A percentile compares a stretch with the other conserved stretches of the same genome.
Conservation (phyloP, 1,139 yeast species). For the Sugiyamaella neomexicana region DNA sequence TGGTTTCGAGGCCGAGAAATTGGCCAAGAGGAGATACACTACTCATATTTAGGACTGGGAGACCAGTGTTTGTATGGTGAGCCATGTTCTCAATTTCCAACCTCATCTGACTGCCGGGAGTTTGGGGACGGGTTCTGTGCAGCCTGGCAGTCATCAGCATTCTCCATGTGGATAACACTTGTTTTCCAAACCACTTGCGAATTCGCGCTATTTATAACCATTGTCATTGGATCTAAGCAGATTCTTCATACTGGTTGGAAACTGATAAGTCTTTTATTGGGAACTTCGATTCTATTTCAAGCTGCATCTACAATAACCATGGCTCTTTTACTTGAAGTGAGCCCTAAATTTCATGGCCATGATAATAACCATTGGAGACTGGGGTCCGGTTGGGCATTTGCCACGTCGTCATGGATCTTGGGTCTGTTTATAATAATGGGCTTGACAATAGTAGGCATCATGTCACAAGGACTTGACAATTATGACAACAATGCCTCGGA, state of each 20-base stretch:
- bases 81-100: constrained; percentile 24
- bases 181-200: constrained; percentile 30
- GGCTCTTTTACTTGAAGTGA: constrained; percentile 24
- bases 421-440: constrained; percentile 22
- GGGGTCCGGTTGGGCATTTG: constrained; percentile 28
- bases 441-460: constrained; percentile 25
- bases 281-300: constrained; percentile 21
- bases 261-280: constrained; percentile 23
- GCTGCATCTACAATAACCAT: constrained; percentile 22
- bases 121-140: constrained; percentile 27
- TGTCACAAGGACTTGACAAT: constrained; percentile 24
- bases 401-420: constrained; percentile 26
- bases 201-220: constrained; percentile 18
- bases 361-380: constrained; percentile 25
- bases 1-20: constrained; percentile 22
- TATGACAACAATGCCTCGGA: constrained; percentile 6
- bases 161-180: constrained; percentile 30
- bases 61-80: constrained; percentile 17
- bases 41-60: constrained; percentile 15
- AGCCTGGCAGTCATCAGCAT: constrained; percentile 30
- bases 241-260: constrained; percentile 27
- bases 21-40: background rate
- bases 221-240: constrained; percentile 20
- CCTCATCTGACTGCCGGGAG: constrained; percentile 21
- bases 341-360: constrained; percentile 21